Evolutionary conservation across 495 filamentous ascomycete species (phyloP).

Genomic region (Penicillium lagena): DNA sequence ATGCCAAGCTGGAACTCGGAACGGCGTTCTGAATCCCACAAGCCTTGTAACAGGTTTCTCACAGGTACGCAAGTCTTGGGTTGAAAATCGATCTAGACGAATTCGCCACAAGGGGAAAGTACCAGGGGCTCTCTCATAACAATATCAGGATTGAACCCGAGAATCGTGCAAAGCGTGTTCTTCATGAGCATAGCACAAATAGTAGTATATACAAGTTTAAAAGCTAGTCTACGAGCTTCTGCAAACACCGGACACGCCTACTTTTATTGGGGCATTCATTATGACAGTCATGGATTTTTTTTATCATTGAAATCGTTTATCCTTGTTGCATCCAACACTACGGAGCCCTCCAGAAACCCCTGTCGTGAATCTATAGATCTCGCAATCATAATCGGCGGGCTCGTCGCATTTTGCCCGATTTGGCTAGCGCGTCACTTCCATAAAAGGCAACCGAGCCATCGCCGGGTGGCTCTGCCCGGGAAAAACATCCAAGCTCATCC

Average conservation of each 20-base stretch:
- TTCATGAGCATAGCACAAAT: no score
- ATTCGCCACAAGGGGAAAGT: neutral
- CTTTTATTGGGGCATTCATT: no score
- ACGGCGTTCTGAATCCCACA: neutral
- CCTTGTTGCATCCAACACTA: neutral
- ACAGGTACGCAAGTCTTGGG: no score
- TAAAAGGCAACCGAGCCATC: conserved; percentile 16
- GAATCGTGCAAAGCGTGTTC: no score
- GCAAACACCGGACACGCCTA: no score
- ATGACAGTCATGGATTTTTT: no score
- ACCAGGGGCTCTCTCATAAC: neutral
- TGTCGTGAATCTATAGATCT: no score
- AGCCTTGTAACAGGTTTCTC: neutral
- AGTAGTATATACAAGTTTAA: no score
- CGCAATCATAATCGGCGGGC: neutral
- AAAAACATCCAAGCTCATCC: no score
- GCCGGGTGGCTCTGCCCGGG: neutral
- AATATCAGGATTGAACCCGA: neutral
- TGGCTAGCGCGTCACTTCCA: conserved; percentile 13
- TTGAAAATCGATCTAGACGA: no score
- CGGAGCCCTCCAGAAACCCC: neutral
- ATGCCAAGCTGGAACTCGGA: neutral
- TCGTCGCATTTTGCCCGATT: conserved; percentile 26
- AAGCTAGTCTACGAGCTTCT: no score
- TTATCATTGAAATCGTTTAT: no score